Percentiles rank a stretch among this genome's conserved stretches.
Conservation (phyloP, 306 rosid species). For the Pterocarpus macrocarpus region DNA sequence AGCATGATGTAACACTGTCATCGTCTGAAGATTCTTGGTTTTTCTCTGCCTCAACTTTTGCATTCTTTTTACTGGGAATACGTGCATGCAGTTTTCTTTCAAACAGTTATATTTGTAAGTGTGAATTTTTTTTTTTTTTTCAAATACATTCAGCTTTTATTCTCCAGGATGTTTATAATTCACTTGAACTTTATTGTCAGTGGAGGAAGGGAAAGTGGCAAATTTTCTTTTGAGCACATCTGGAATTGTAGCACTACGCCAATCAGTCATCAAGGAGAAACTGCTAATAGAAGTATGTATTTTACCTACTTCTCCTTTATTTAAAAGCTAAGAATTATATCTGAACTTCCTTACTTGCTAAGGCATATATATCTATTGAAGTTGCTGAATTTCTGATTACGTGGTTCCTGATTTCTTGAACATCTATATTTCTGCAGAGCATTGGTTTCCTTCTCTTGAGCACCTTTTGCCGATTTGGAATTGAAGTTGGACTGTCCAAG, state of each 20-base stretch:
- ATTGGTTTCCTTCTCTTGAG: constrained; percentile 82
- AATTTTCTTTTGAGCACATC: constrained; percentile 93
- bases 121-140: constrained; percentile 38
- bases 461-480: constrained; percentile 77
- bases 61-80: constrained; percentile 72
- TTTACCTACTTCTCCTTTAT: constrained; percentile 42
- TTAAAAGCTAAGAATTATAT: constrained; percentile 30
- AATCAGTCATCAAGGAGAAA: constrained; percentile 66
- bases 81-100: constrained; percentile 94
- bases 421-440: constrained; percentile 66
- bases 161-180: constrained; percentile 39
- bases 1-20: constrained; percentile 55
- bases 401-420: constrained; percentile 34
- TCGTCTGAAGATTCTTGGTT: constrained; percentile 57
- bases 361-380: constrained; percentile 26
- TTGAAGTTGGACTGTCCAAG: constrained; percentile 89
- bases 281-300: constrained; percentile 70
- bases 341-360: constrained; percentile 26
- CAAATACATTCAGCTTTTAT: not conserved
- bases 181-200: constrained; percentile 60
- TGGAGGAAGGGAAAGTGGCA: constrained; percentile 98
- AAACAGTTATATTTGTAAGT: constrained; percentile 93
- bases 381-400: constrained; percentile 32
- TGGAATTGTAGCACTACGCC: constrained; percentile 74
- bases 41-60: constrained; percentile 57